These are phyloP conservation scores for Ceratocystiopsis sp. DNA, from an alignment of 2,329 filamentous ascomycete species.

Conservation along the genomic window DNA sequence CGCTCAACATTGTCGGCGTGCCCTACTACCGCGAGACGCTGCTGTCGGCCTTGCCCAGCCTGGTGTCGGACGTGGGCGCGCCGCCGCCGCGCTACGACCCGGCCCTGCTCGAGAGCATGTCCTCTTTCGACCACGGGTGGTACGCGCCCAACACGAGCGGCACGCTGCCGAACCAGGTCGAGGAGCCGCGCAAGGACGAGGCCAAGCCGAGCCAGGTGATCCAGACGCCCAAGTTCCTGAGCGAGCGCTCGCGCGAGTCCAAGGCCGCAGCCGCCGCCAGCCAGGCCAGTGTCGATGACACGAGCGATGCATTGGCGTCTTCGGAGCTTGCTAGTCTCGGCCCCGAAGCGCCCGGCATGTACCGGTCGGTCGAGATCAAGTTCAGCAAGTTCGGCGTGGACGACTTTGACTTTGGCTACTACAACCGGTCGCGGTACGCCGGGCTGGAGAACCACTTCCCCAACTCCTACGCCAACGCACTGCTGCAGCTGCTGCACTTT, in stretches of 20 bases:
- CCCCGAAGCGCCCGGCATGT: conserved; percentile 72
- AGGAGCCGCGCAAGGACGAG: conserved; percentile 52
- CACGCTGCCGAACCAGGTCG: conserved; percentile 62
- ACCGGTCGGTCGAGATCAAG: conserved; percentile 91
- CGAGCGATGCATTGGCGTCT: conserved; percentile 47
- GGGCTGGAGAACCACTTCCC: conserved; percentile 91
- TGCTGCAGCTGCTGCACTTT: conserved; percentile 83
- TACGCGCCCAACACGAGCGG: conserved; percentile 64
- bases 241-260: conserved; percentile 66
- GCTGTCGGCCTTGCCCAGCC: conserved; percentile 74
- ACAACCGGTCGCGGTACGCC: conserved; percentile 83
- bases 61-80: conserved; percentile 71
- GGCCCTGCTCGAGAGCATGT: conserved; percentile 50
- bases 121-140: conserved; percentile 55
- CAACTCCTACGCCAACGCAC: conserved; percentile 88
- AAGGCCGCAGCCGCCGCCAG: conserved; percentile 6
- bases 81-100: conserved; percentile 61
- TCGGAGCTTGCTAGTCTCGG: conserved; percentile 57
- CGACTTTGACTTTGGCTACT: conserved; percentile 97
- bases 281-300: conserved; percentile 30
- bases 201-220: conserved; percentile 41
- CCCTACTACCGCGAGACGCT: conserved; percentile 83
- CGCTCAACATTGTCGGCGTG: conserved; percentile 74
- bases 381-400: conserved; percentile 99
- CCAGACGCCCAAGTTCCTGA: conserved; percentile 78